phyloP scores from a whole-genome alignment of 805 yeast species.

The Yarrowia deformans region DNA sequence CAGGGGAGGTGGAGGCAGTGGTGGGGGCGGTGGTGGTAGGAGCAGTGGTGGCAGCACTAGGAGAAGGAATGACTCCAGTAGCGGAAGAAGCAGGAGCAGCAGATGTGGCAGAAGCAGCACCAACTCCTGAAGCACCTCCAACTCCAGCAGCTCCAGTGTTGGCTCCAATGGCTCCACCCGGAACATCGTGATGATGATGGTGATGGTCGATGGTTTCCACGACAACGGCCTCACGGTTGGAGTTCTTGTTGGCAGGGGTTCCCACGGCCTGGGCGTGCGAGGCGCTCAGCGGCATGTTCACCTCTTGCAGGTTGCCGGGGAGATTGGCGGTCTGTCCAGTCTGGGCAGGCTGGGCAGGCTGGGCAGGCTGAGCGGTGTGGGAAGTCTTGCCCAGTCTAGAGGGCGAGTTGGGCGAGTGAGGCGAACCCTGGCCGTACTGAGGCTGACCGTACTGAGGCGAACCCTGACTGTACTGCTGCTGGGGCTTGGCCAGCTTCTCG shows the following conservation, averaged over 20 bases:
- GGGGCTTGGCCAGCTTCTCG: background rate
- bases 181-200: constrained; percentile 6
- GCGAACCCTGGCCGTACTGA: background rate
- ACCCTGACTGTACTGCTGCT: background rate
- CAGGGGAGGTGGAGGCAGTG: background rate
- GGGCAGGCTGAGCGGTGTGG: background rate
- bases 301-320: constrained; percentile 21
- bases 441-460: background rate
- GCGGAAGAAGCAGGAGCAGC: too few species aligned
- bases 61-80: constrained; percentile 3
- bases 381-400: constrained; percentile 1
- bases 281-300: constrained; percentile 16
- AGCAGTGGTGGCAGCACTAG: constrained; percentile 3
- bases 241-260: constrained; percentile 13
- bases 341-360: background rate
- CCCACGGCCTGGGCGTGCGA: background rate
- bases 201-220: constrained; percentile 11
- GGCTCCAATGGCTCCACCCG: too few species aligned
- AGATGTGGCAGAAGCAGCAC: too few species aligned
- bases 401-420: constrained; percentile 5
- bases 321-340: background rate
- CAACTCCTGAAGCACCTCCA: constrained; percentile 22
- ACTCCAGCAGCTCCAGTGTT: constrained; percentile 11
- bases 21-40: background rate
- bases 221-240: constrained; percentile 12